A percentile compares a stretch with the other conserved stretches of the same genome.
These are phyloP conservation scores for Penicillium ucsense DNA, from an alignment of 495 filamentous ascomycete species.

Conservation along the genomic window DNA sequence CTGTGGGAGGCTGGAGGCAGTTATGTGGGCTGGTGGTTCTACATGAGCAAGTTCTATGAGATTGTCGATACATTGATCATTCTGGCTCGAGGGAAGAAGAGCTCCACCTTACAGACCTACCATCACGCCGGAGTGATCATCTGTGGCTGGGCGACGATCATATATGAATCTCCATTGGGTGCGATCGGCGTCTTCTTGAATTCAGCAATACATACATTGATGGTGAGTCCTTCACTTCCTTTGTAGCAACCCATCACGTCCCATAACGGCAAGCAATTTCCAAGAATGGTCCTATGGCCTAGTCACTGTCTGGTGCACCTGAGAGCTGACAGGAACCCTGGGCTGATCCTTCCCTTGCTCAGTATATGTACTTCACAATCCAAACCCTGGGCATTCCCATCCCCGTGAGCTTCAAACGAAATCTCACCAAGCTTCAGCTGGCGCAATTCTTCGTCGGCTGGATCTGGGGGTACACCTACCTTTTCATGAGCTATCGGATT, in stretches of 20 bases:
- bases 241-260: not conserved
- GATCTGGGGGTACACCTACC: not conserved
- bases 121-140: constrained; percentile 87
- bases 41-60: constrained; percentile 90
- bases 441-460: constrained; percentile 9
- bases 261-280: too few relatives aligned
- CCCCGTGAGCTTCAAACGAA: constrained; percentile 5
- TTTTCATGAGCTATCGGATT: constrained; percentile 7
- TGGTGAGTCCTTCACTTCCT: constrained; percentile 40
- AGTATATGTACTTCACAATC: constrained; percentile 12
- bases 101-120: constrained; percentile 74
- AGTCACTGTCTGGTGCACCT: too few relatives aligned
- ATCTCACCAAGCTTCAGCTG: constrained; percentile 10
- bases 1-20: constrained; percentile 1
- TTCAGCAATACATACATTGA: constrained; percentile 71
- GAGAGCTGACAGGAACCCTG: too few relatives aligned
- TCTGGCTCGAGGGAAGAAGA: constrained; percentile 72
- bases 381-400: constrained; percentile 8
- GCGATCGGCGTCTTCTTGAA: constrained; percentile 72
- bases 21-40: constrained; percentile 67
- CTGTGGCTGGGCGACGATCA: constrained; percentile 25
- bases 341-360: not conserved
- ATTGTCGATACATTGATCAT: constrained; percentile 80
- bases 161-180: constrained; percentile 20
- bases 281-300: too few relatives aligned